These are phyloP conservation scores for Ceratocystis alfenasii DNA, from an alignment of 2,329 filamentous ascomycete genomes.

Conservation along the genomic window DNA sequence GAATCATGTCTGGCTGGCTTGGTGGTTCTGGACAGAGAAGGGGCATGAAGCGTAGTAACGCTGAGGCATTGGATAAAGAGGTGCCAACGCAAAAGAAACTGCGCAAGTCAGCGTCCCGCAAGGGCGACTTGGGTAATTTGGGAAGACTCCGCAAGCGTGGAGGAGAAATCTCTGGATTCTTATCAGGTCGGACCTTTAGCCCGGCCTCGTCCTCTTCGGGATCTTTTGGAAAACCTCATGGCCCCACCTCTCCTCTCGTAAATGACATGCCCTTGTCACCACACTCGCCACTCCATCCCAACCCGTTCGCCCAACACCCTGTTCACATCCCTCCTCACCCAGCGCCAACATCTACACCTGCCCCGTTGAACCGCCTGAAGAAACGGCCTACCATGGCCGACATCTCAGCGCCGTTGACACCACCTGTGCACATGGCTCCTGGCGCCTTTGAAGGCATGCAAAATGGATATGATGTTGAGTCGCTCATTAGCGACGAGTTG, in stretches of 20 bases:
- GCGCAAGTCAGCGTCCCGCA: constrained; percentile 38
- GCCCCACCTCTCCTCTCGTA: constrained; percentile 19
- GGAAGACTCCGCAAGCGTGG: constrained; percentile 29
- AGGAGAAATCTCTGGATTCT: constrained; percentile 21
- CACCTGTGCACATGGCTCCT: constrained; percentile 18
- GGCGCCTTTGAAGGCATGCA: constrained; percentile 22
- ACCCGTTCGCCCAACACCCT: constrained; percentile 17
- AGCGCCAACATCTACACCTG: constrained; percentile 2
- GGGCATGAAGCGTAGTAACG: constrained; percentile 41
- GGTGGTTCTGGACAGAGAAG: constrained; percentile 27
- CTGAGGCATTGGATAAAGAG: constrained; percentile 30
- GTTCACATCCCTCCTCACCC: constrained; percentile 14
- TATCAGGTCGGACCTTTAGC: constrained; percentile 22
- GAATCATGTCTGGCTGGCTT: constrained; percentile 12
- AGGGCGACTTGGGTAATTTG: constrained; percentile 32
- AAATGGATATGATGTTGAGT: constrained; percentile 13
- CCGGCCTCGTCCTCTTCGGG: constrained; percentile 27
- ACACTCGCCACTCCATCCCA: constrained; percentile 19
- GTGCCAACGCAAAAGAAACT: constrained; percentile 37
- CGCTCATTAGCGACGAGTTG: constrained; percentile 9
- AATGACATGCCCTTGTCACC: constrained; percentile 16
- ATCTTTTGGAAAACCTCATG: constrained; percentile 22
- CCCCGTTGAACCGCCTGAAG: constrained; percentile 15
- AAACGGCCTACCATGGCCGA: constrained; percentile 24
- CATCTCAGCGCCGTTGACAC: constrained; percentile 18